Evolutionary conservation across 2,329 filamentous ascomycete genomes (phyloP).

Genomic region (Celoporthe dispersa): DNA sequence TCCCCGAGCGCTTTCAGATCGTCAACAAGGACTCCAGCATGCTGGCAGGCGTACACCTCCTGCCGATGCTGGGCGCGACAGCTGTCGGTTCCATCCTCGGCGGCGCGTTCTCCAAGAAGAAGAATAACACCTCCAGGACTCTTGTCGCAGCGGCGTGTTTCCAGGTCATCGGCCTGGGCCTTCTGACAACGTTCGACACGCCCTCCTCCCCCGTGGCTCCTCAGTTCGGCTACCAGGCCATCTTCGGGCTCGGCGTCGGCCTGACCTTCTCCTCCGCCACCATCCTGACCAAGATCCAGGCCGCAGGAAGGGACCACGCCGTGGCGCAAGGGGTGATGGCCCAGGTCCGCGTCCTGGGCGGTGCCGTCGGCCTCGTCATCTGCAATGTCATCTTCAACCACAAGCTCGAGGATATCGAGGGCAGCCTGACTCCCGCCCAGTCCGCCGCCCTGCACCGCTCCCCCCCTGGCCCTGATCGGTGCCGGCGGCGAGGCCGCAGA

Average conservation of each 20-base stretch:
- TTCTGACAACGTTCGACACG: slow-evolving; percentile 51
- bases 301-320: slow-evolving; percentile 54
- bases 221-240: slow-evolving; percentile 59
- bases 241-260: slow-evolving; percentile 64
- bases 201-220: slow-evolving; percentile 40
- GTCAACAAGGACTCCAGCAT: slow-evolving; percentile 58
- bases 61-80: slow-evolving; percentile 62
- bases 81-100: slow-evolving; percentile 61
- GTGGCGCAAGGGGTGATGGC: slow-evolving; percentile 64
- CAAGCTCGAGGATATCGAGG: slow-evolving; percentile 40
- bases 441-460: slow-evolving; percentile 50
- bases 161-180: slow-evolving; percentile 56
- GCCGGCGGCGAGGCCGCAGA: slow-evolving; percentile 41
- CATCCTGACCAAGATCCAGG: slow-evolving; percentile 60
- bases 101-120: slow-evolving; percentile 56
- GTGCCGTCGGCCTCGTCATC: slow-evolving; percentile 60
- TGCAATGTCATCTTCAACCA: slow-evolving; percentile 64
- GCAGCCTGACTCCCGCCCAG: slow-evolving; percentile 41
- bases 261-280: slow-evolving; percentile 61
- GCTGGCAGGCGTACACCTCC: slow-evolving; percentile 59
- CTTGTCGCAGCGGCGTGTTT: slow-evolving; percentile 54
- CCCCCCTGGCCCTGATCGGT: slow-evolving; percentile 45
- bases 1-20: slow-evolving; percentile 65
- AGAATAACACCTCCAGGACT: slow-evolving; percentile 58
- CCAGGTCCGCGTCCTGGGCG: slow-evolving; percentile 63